These are phyloP conservation scores for Pleurotus ostreatus DNA, from an alignment of 768 basidiomycete species.

Conservation along the genomic window DNA sequence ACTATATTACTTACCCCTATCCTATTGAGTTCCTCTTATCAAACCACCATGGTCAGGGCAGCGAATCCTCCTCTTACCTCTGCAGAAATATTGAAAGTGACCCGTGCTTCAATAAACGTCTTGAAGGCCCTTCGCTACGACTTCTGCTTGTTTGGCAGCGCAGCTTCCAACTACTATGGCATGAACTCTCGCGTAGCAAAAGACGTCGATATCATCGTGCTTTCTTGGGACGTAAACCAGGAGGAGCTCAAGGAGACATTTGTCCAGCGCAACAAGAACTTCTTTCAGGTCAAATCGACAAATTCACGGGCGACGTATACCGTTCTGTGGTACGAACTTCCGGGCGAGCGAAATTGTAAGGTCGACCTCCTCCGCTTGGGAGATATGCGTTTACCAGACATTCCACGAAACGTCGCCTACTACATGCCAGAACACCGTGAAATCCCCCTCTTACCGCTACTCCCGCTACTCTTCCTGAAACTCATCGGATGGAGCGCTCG, in stretches of 20 bases:
- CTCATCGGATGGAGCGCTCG: slow-evolving; percentile 41
- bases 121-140: background rate
- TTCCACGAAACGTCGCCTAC: background rate
- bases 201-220: background rate
- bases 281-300: background rate
- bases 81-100: background rate
- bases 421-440: background rate
- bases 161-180: background rate
- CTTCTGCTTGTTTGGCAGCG: background rate
- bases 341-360: background rate
- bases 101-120: background rate
- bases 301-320: background rate
- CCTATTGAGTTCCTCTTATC: too few relatives aligned
- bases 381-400: background rate
- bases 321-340: background rate
- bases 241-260: background rate
- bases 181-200: background rate
- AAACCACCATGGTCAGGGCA: background rate
- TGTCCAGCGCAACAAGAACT: background rate
- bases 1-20: too few relatives aligned
- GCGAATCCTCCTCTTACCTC: background rate
- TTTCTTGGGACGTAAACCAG: background rate
- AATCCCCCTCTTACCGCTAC: slow-evolving; percentile 34
- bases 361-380: background rate
- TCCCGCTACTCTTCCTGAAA: slow-evolving; percentile 35